Conservation (phyloP, 2,329 filamentous ascomycete genomes). For the Pseudogymnoascus sp. region DNA sequence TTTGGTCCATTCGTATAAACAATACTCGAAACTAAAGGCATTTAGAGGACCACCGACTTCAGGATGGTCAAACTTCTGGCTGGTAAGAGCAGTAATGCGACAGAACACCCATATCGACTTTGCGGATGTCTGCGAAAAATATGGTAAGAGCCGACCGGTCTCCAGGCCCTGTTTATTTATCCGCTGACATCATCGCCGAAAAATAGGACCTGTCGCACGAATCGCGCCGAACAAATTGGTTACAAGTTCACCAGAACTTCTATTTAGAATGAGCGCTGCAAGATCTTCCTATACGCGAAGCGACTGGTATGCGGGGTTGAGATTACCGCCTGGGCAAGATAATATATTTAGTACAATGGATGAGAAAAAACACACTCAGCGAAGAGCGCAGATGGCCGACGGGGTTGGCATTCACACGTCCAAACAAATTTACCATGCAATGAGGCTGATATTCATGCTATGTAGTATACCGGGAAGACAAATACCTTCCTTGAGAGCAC, state of each 20-base stretch:
- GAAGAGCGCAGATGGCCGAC: constrained; percentile 6
- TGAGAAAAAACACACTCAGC: constrained; percentile 4
- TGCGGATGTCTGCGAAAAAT: constrained; percentile 3
- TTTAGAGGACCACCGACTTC: not conserved
- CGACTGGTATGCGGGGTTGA: constrained; percentile 13
- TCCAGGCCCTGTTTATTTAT: not conserved
- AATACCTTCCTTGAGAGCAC: constrained; percentile 35
- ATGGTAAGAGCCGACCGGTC: not conserved
- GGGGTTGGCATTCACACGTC: not conserved
- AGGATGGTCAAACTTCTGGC: not conserved
- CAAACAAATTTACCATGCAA: not conserved
- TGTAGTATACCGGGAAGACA: constrained; percentile 42
- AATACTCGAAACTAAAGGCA: not conserved
- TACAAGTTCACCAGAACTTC: constrained; percentile 17
- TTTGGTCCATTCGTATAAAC: not conserved
- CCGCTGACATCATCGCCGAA: not conserved
- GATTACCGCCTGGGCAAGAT: constrained; percentile 6
- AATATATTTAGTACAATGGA: constrained; percentile 9
- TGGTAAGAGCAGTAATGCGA: not conserved
- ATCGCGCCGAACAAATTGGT: constrained; percentile 23
- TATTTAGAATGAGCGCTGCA: constrained; percentile 17
- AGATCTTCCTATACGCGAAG: constrained; percentile 19
- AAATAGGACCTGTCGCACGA: constrained; percentile 17
- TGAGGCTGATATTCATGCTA: constrained; percentile 2
- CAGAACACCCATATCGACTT: constrained; percentile 6